phyloP scores from a whole-genome alignment of 176 grass and related monocot genomes.

The Carex cristatella region DNA sequence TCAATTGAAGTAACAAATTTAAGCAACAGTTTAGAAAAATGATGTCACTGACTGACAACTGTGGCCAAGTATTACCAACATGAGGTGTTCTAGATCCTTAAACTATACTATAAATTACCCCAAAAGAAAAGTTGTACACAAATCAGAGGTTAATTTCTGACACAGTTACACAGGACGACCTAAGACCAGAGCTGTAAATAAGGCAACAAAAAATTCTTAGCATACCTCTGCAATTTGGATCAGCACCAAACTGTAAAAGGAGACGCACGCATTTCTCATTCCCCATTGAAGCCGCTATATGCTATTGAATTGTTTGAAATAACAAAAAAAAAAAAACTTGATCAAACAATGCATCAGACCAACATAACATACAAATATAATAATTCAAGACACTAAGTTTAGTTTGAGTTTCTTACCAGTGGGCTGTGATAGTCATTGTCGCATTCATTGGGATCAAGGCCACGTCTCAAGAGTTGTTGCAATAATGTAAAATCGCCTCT shows the following conservation, averaged over 20 bases:
- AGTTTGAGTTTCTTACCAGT: constrained; percentile 44
- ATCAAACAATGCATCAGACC: neutral
- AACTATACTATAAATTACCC: neutral
- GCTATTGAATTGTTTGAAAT: constrained; percentile 44
- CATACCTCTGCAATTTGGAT: constrained; percentile 81
- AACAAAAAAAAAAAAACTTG: neutral
- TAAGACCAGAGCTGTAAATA: neutral
- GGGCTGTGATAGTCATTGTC: constrained; percentile 69
- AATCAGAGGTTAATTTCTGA: neutral
- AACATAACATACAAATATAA: neutral
- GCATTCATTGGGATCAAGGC: constrained; percentile 71
- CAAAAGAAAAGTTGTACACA: neutral
- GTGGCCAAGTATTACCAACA: neutral
- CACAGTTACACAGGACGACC: neutral
- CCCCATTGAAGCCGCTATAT: constrained; percentile 89
- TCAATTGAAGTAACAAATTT: neutral
- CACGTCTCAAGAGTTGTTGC: constrained; percentile 76
- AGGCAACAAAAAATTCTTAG: neutral
- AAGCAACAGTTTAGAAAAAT: neutral
- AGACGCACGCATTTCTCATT: constrained; percentile 54
- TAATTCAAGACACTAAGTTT: constrained; percentile 2
- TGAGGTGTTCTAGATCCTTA: neutral
- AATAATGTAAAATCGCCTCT: constrained; percentile 65
- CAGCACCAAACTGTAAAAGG: constrained; percentile 66
- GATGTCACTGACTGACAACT: neutral